Evolutionary conservation across 352 stramenopile species (phyloP).

Genomic region (Phytopythium mirpurense): DNA sequence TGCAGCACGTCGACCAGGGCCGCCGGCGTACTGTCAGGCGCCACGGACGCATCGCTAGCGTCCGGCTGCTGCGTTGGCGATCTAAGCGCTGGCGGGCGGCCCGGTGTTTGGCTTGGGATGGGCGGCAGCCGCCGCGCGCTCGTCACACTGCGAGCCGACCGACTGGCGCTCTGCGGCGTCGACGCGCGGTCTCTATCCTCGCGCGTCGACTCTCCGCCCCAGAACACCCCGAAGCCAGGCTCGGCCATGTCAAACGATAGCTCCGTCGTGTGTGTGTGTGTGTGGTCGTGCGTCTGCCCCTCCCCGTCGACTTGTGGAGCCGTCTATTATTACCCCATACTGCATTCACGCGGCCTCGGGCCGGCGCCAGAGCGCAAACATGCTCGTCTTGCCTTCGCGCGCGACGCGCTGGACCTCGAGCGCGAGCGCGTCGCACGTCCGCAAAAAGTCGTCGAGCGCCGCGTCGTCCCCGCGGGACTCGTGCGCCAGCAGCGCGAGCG

Average conservation of each 20-base stretch:
- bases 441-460: slow-evolving; percentile 63
- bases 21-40: slow-evolving; percentile 8
- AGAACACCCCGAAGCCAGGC: slow-evolving; percentile 5
- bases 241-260: too few species aligned
- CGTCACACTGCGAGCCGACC: slow-evolving; percentile 2
- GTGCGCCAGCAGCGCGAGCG: slow-evolving; percentile 66
- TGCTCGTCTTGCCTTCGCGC: slow-evolving; percentile 29
- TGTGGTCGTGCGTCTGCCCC: too few species aligned
- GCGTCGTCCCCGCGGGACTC: slow-evolving; percentile 70
- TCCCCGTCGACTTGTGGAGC: too few species aligned
- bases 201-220: neutral
- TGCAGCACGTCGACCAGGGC: slow-evolving; percentile 44
- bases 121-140: slow-evolving; percentile 2
- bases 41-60: neutral
- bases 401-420: slow-evolving; percentile 40
- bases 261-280: too few species aligned
- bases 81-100: neutral
- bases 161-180: neutral
- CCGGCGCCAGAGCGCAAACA: slow-evolving; percentile 47
- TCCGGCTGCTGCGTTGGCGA: neutral
- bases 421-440: slow-evolving; percentile 28
- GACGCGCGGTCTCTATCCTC: neutral
- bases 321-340: too few species aligned
- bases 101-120: neutral
- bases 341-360: slow-evolving; percentile 6